Evolutionary conservation across 768 basidiomycete genomes (phyloP).

Genomic region (Boletus coccyginus): DNA sequence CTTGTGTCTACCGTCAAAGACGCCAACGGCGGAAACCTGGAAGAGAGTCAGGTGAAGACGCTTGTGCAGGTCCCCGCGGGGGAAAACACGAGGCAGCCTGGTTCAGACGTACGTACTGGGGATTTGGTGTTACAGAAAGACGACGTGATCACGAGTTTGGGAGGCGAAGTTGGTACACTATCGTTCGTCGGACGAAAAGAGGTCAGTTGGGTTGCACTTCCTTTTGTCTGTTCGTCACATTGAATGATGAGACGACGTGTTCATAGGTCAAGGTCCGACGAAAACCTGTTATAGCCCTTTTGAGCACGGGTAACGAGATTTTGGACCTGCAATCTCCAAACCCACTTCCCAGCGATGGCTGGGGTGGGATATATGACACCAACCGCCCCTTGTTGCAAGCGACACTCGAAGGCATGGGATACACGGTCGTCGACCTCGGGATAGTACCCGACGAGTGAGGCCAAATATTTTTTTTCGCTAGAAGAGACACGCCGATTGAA

Average conservation of each 20-base stretch:
- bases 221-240: background rate
- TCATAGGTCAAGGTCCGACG: slow-evolving; percentile 62
- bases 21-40: slow-evolving; percentile 41
- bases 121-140: slow-evolving; percentile 65
- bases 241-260: background rate
- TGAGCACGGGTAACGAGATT: slow-evolving; percentile 88
- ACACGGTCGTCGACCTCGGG: slow-evolving; percentile 75
- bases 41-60: slow-evolving; percentile 71
- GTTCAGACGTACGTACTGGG: slow-evolving; percentile 69
- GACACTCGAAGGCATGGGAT: slow-evolving; percentile 69
- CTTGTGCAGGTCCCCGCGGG: slow-evolving; percentile 56
- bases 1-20: slow-evolving; percentile 54
- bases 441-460: slow-evolving; percentile 73
- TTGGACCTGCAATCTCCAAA: slow-evolving; percentile 52
- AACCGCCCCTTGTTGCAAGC: slow-evolving; percentile 79
- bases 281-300: slow-evolving; percentile 73
- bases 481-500: background rate
- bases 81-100: slow-evolving; percentile 73
- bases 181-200: slow-evolving; percentile 73
- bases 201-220: slow-evolving; percentile 37
- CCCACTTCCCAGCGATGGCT: slow-evolving; percentile 37
- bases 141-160: slow-evolving; percentile 57
- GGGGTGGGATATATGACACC: slow-evolving; percentile 82
- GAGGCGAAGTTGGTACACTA: slow-evolving; percentile 83
- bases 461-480: background rate